phyloP scores from a whole-genome alignment of 2,329 filamentous ascomycete genomes.

The Fonsecaea monophora region DNA sequence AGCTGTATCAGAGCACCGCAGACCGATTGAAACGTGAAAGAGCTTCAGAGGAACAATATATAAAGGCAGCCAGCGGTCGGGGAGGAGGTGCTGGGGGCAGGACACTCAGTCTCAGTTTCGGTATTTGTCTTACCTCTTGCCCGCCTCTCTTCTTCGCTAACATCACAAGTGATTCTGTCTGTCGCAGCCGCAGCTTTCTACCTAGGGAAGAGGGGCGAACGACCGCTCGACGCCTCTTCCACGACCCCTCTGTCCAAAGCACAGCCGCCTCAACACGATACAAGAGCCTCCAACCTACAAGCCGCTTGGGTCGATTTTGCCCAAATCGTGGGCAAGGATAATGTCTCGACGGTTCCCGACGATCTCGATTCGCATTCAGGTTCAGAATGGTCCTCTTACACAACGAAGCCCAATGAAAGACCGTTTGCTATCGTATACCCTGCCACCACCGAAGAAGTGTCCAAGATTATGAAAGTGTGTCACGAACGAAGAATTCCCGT shows the following conservation, averaged over 20 bases:
- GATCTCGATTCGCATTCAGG: slow-evolving; percentile 65
- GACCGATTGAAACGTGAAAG: slow-evolving; percentile 65
- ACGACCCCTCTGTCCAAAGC: slow-evolving; percentile 61
- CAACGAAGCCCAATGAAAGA: slow-evolving; percentile 49
- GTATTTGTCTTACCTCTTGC: slow-evolving; percentile 34
- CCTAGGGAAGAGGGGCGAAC: slow-evolving; percentile 59
- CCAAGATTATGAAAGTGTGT: slow-evolving; percentile 87
- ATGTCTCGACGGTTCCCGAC: slow-evolving; percentile 62
- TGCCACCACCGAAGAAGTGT: slow-evolving; percentile 78
- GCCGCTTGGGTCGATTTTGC: slow-evolving; percentile 70
- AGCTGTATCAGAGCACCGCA: slow-evolving; percentile 67
- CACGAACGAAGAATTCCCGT: slow-evolving; percentile 81
- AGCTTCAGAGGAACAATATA: slow-evolving; percentile 46
- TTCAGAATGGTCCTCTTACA: slow-evolving; percentile 68
- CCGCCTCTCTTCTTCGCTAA: slow-evolving; percentile 31
- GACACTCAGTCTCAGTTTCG: slow-evolving; percentile 43
- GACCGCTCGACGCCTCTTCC: slow-evolving; percentile 58
- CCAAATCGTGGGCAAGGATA: slow-evolving; percentile 66
- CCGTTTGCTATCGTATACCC: slow-evolving; percentile 75
- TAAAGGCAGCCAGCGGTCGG: slow-evolving; percentile 30
- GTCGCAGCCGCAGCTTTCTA: slow-evolving; percentile 63
- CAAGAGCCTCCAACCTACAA: slow-evolving; percentile 63
- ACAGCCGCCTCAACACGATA: slow-evolving; percentile 61
- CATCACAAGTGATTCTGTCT: slow-evolving; percentile 55
- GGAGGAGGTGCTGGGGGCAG: slow-evolving; percentile 14